Base-by-base conservation (phyloP, 2,329 filamentous ascomycete genomes). In the Monilinia aucupariae region DNA sequence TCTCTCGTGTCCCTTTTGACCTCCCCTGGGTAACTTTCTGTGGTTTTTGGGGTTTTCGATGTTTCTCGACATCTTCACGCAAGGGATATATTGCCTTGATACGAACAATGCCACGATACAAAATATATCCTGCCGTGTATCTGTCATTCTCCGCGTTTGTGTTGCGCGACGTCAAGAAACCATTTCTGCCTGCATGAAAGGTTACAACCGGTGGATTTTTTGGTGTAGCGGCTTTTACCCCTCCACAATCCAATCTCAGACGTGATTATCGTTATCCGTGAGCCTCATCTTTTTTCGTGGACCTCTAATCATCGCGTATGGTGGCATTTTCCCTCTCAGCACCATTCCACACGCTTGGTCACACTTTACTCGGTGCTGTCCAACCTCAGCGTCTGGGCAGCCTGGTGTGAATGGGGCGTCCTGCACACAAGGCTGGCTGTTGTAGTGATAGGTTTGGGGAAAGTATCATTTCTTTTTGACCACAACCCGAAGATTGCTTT, bases 21-120 rank as follows among this genome's bases (percentile, higher is more conserved):
- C 27, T 6, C 27, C 27, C 27, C 27, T 30, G 3, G 3, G 27
- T 30, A 30, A 3, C 27, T 30, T 56, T 47, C 54, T 34, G 22
- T 34, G n/a, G n/a, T n/a, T n/a, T n/a, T n/a, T n/a, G n/a, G n/a
- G n/a, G n/a, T n/a, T 45, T 9, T 39, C 17, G 20, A 34, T 47
- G 12, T 47, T 56, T 45, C 25, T 43, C 30, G n/a, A 27, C 54
- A 20, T 56, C 34, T 25, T 34, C 12, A 25, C 3, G 54, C 41
- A 34, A 47, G 54, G 41, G 27, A 20, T 56, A 2, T 34, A 20
- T 56, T 56, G 41, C n/a, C 54, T 22, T 15, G 17, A 47, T 47
- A 56, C 54, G 54, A 56, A 47, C 27, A 56, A 47, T 47, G 27
- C 20, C 27, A 56, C 39, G n/a, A 32, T 56, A 30, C 43, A 45